Conservation (phyloP, 2,329 filamentous ascomycete species). For the Zymoseptoria passerinii region DNA sequence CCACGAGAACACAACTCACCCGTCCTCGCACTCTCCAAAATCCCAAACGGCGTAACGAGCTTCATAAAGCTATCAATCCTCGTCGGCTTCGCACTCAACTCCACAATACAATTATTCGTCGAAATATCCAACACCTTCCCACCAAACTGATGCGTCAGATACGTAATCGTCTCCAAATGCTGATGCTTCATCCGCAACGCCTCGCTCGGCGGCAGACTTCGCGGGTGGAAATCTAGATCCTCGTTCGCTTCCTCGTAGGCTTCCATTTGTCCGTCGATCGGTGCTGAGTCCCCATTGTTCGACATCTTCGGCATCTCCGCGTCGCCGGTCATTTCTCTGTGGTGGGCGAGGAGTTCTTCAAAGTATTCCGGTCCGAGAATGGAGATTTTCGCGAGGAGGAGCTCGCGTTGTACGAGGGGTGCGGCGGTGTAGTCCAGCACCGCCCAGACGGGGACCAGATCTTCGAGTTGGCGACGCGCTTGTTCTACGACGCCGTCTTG, state of each 20-base stretch:
- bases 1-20: conserved; percentile 37
- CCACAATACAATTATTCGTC: conserved; percentile 97
- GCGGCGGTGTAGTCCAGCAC: conserved; percentile 92
- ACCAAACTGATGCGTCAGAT: conserved; percentile 93
- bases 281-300: neutral
- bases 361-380: conserved; percentile 97
- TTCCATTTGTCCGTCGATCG: conserved; percentile 10
- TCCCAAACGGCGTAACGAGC: conserved; percentile 86
- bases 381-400: conserved; percentile 92
- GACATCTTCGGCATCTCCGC: conserved; percentile 23
- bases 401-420: conserved; percentile 88
- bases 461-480: conserved; percentile 87
- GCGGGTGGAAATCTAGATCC: conserved; percentile 72
- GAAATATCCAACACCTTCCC: conserved; percentile 97
- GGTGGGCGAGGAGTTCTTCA: conserved; percentile 90
- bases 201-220: conserved; percentile 74
- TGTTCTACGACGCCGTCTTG: conserved; percentile 98
- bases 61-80: conserved; percentile 98
- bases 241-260: conserved; percentile 12
- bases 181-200: conserved; percentile 94
- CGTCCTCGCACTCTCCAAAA: conserved; percentile 89
- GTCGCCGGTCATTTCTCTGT: conserved; percentile 70
- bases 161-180: conserved; percentile 92
- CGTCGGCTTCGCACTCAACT: conserved; percentile 84
- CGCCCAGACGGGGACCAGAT: conserved; percentile 95